Evolutionary conservation across 2,329 filamentous ascomycete genomes (phyloP).

Genomic region (Fusarium tuaranense): DNA sequence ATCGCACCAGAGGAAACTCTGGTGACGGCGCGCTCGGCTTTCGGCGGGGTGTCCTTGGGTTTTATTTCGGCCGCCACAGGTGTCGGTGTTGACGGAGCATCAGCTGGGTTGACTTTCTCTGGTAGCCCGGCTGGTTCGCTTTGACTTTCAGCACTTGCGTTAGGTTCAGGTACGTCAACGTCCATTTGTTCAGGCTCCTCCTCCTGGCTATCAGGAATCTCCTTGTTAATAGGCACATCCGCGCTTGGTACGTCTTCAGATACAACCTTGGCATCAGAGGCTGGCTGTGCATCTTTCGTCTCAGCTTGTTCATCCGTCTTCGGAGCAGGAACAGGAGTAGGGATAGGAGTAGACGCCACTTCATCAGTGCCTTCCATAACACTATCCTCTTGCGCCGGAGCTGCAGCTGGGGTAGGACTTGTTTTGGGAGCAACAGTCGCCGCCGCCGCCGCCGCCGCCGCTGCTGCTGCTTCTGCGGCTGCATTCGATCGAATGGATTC

Average conservation of each 20-base stretch:
- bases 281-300: slow-evolving; percentile 1
- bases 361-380: slow-evolving; percentile 9
- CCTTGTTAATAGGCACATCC: slow-evolving; percentile 25
- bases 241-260: slow-evolving; percentile 3
- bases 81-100: slow-evolving; percentile 24
- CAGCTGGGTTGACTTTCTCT: slow-evolving; percentile 19
- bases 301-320: slow-evolving; percentile 1
- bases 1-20: slow-evolving; percentile 77
- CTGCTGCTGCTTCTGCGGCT: slow-evolving; percentile 28
- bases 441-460: not conserved
- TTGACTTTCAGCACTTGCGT: slow-evolving; percentile 28
- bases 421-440: slow-evolving; percentile 9
- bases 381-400: slow-evolving; percentile 15
- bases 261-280: not conserved
- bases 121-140: not conserved
- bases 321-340: not conserved
- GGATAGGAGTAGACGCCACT: not conserved
- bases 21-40: slow-evolving; percentile 70
- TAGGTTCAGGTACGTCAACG: slow-evolving; percentile 46
- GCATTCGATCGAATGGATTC: slow-evolving; percentile 53
- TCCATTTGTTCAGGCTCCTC: slow-evolving; percentile 50
- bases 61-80: slow-evolving; percentile 14
- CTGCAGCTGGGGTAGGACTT: not conserved
- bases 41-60: slow-evolving; percentile 37
- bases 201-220: slow-evolving; percentile 53